Evolutionary conservation across 352 stramenopile species (phyloP), one percentile per base, ranked within the genome.

Genomic region (Aphanomyces astaci): DNA sequence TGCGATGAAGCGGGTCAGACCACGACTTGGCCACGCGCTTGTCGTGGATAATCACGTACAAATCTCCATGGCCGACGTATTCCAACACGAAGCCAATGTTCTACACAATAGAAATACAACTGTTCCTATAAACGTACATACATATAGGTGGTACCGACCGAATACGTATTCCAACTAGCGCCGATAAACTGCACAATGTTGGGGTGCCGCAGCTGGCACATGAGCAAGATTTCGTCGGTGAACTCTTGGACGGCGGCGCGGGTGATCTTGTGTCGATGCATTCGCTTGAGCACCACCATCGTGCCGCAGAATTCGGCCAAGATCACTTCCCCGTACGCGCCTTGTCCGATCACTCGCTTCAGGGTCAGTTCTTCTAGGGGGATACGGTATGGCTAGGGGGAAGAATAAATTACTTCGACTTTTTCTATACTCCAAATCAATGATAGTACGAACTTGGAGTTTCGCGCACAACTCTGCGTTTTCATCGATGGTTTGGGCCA

Each of bases 111-210:
- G 22, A 25, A 55, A 40, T 17, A 32, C 49, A 57, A 62, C 25
- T 9, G 31, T 27, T 19, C 11, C 17, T 36, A 15, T 13, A 62
- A 43, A 60, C 22, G 30, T 22, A 15, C 19, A 32, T 2, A 13
- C 4, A 32, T 7, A 17, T 9, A n/a, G n/a, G n/a, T n/a, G n/a
- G n/a, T n/a, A n/a, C n/a, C n/a, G n/a, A 65, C 56, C 48, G 62
- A 57, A 24, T 69, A 69, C 1, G 48, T 69, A n/a, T 69, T 52
- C 62, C 62, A 69, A 36, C 68, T 72, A 4, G 69, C 72, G 11
- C 72, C 72, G 11, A 76, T 60, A 40, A 76, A 76, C 36, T 75
- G 72, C 15, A 76, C 66, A 39, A 76, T 72, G 57, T 68, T 72
- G 24, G 73, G 54, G 43, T 76, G 67, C 25, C 73, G 70, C 24